Evolutionary conservation across 257 asterid genomes (phyloP), one percentile per base, ranked within the genome.

Genomic region (Capsicum chinense): DNA sequence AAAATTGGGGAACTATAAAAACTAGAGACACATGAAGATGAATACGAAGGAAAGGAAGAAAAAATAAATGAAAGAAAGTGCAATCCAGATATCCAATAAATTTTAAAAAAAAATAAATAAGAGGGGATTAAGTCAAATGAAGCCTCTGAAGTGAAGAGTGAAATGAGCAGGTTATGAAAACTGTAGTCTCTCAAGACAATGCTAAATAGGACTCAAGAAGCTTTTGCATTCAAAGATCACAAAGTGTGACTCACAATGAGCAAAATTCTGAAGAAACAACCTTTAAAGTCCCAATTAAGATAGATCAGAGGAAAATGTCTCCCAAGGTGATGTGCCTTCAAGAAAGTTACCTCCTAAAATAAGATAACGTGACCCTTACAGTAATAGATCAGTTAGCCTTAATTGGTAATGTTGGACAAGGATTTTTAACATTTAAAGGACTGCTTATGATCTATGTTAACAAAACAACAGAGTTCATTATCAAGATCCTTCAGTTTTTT

Each of bases 71-170:
- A 15, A 62, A 19, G 37, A 6, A 60, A 19, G 68, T 62, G 3
- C 68, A 19, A 63, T 0, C 7, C 42, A 21, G 3, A 26, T 7
- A 21, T 10, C 70, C 16, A 63, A 19, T 42, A 63, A 63, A 9
- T 21, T 39, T 39, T 39, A 10, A 1, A 1, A 10, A 35, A 63
- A 63, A 21, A 21, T 6, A 16, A 26, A 26, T 4, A 21, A 63
- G 17, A 63, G 70, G 70, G 26, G 42, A 63, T 63, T 19, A 21
- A 21, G 69, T 39, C 69, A 63, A 63, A 10, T 63, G 69, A 74
- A 50, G 62, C 63, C 42, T 21, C 63, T 50, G 81, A 76, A 76
- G 48, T 76, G 81, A 76, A 52, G 35, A 76, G 81, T 52, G 44
- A 76, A 50, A 76, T 52, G 47, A 3, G 21, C 19, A 21, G 47